Evolutionary conservation across 352 stramenopile species (phyloP), one percentile per base, ranked within the genome.

Genomic region (Discostella stelligera): DNA sequence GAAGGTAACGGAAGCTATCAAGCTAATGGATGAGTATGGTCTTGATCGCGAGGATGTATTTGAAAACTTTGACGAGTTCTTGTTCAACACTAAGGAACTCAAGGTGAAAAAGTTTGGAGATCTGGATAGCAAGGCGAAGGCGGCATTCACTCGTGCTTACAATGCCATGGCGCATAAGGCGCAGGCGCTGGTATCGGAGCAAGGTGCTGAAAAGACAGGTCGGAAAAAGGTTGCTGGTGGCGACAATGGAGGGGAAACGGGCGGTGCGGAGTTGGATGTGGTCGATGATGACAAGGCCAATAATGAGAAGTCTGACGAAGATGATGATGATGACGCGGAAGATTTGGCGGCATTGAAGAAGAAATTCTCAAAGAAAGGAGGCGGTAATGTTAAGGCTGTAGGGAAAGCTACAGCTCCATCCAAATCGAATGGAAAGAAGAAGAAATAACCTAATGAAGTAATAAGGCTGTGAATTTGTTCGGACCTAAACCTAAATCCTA

Each of bases 11-110:
- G 92, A 97, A 66, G 94, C 96, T 50, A 98, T 99, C 63, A 87
- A 92, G 16, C 85, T 98, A 32, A 94, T 99, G 73, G 96, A 99
- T 77, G 90, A 95, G 53, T 99, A 98, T 78, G 97, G 98, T 53
- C 94, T 99, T 60, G 96, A 90, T 58, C 94, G 96, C 49, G 96
- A 99, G 79, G 97, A 99, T 81, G 74, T 99, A 20, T 97, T 98
- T 10, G 97, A 99, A 81, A 98, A 95, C 18, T 94, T 98, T 85
- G 94, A 98, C 73, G 86, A 93, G 48, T 89, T 95, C 55, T 16
- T 77, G 5, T 49, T 94, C 54, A 74, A 71, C 53, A 68, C 79
- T 11, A 84, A 85, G 37, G 63, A 72, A 30, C 55, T 25, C n/a
- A 77, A 82, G 41, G 44, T 55, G n/a, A 62, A 77, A 32, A 74